These are phyloP conservation scores for Eimeria sp. DNA, from an alignment of 169 alveolate species.

Conservation along the genomic window DNA sequence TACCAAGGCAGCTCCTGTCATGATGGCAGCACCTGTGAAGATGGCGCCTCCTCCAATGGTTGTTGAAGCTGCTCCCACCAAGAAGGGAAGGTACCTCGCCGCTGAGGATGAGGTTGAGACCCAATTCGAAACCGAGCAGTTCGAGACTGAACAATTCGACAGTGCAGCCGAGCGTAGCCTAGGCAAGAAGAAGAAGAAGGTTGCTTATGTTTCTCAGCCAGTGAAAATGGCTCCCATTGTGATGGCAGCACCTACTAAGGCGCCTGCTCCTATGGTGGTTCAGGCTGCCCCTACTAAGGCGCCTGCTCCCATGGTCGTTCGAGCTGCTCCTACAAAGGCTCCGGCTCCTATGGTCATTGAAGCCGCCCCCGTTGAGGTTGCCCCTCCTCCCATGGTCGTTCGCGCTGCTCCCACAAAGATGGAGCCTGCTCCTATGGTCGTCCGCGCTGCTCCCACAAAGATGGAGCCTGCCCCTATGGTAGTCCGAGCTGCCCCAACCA, in stretches of 20 bases:
- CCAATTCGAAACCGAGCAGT: background rate
- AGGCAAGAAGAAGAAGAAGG: slow-evolving; percentile 42
- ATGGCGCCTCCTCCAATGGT: slow-evolving; percentile 8
- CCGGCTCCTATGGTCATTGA: slow-evolving; percentile 47
- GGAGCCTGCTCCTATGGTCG: background rate
- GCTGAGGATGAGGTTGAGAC: slow-evolving; percentile 14
- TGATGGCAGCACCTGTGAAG: background rate
- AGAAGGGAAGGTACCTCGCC: slow-evolving; percentile 36
- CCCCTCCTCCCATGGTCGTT: slow-evolving; percentile 34
- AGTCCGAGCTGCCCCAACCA: background rate
- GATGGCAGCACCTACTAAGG: slow-evolving; percentile 14
- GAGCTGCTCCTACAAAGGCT: slow-evolving; percentile 4
- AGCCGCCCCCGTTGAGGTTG: slow-evolving; percentile 4
- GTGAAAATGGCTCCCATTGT: background rate
- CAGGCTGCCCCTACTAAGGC: background rate
- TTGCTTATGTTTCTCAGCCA: background rate
- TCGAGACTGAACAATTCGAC: background rate
- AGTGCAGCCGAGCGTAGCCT: slow-evolving; percentile 12
- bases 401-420: slow-evolving; percentile 11
- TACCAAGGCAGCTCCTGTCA: background rate
- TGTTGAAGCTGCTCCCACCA: background rate
- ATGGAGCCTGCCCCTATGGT: slow-evolving; percentile 33
- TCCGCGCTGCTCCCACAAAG: background rate
- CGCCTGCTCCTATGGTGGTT: slow-evolving; percentile 5
- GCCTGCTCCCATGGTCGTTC: slow-evolving; percentile 18